Conservation (phyloP, 208 protist species). For the Leishmania amazonensis region DNA sequence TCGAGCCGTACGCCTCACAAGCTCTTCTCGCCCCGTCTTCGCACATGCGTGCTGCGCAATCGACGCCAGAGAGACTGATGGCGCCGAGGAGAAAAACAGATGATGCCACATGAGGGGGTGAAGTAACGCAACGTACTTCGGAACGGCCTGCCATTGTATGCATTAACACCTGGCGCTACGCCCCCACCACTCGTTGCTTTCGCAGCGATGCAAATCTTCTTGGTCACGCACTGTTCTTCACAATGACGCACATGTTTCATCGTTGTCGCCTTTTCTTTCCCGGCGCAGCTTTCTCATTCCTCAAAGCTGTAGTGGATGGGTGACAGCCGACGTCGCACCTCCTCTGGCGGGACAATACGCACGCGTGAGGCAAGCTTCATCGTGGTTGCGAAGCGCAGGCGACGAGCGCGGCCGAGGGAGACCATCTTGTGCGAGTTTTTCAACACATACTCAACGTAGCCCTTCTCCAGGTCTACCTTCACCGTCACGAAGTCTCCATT, state of each 20-base stretch:
- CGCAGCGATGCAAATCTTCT: not conserved
- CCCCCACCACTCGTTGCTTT: no score
- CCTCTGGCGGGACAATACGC: constrained; percentile 74
- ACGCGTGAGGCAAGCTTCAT: constrained; percentile 78
- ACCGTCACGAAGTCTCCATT: constrained; percentile 76
- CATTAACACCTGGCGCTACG: not conserved
- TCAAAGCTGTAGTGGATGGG: constrained; percentile 35
- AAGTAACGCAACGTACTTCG: not conserved
- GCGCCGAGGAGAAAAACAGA: not conserved
- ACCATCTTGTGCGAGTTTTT: constrained; percentile 82
- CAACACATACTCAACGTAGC: constrained; percentile 74
- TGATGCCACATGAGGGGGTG: not conserved
- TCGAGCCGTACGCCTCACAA: not conserved
- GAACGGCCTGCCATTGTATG: not conserved
- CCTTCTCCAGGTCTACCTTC: constrained; percentile 83
- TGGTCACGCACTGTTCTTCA: not conserved
- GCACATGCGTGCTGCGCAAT: not conserved
- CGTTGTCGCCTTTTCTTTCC: not conserved
- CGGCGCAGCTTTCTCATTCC: not conserved
- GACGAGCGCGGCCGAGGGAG: constrained; percentile 62
- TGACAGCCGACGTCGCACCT: constrained; percentile 33
- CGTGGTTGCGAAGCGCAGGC: constrained; percentile 83
- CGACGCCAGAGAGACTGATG: not conserved
- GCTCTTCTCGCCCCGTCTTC: not conserved
- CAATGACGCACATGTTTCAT: not conserved